phyloP scores from a whole-genome alignment of 2,329 filamentous ascomycete species.

The Fusarium oxysporum region DNA sequence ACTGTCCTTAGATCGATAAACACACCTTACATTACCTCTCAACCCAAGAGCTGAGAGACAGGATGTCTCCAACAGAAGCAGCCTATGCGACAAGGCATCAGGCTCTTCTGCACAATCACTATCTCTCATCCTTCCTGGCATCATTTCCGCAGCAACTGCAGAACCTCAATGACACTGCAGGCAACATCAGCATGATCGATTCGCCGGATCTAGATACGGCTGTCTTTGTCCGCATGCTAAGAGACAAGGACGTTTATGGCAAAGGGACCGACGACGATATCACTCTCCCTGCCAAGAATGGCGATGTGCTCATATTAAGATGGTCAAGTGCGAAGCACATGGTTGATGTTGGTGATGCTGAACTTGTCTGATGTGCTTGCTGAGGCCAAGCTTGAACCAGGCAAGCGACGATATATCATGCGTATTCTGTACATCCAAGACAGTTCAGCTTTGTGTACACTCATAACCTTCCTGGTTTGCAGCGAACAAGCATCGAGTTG shows the following conservation, averaged over 20 bases:
- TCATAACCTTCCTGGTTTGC: background rate
- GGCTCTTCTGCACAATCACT: conserved; percentile 85
- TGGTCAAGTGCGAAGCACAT: conserved; percentile 79
- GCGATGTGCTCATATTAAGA: conserved; percentile 75
- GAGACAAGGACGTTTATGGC: conserved; percentile 68
- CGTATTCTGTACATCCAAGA: background rate
- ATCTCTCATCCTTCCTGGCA: conserved; percentile 83
- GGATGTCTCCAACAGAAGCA: conserved; percentile 81
- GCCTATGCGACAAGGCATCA: conserved; percentile 89
- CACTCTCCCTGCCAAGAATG: conserved; percentile 67
- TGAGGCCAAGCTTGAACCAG: background rate
- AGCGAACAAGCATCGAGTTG: background rate
- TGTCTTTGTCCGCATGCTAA: conserved; percentile 83
- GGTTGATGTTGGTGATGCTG: conserved; percentile 66
- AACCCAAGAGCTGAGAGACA: conserved; percentile 62
- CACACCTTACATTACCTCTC: conserved; percentile 80
- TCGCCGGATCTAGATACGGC: conserved; percentile 83
- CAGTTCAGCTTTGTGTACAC: background rate
- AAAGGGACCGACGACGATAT: conserved; percentile 74
- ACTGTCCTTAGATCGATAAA: conserved; percentile 73
- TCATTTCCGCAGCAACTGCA: conserved; percentile 84
- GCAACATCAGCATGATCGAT: conserved; percentile 93
- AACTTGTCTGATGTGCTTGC: conserved; percentile 62
- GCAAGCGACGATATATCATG: background rate
- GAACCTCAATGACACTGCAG: conserved; percentile 89